Conservation (phyloP, 1,139 yeast genomes). For the Yamadazyma siamensis region DNA sequence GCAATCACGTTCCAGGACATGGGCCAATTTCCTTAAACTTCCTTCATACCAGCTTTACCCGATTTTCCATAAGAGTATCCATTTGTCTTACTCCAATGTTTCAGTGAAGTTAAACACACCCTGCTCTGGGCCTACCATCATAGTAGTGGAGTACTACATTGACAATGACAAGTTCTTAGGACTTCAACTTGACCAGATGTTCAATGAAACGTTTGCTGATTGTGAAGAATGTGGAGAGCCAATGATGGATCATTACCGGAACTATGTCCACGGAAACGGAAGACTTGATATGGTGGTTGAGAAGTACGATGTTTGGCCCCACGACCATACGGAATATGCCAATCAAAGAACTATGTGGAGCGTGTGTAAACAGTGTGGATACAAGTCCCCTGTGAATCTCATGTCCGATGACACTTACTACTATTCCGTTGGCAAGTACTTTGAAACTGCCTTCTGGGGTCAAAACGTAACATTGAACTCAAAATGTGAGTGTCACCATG, state of each 20-base stretch:
- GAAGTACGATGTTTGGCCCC: conserved; percentile 49
- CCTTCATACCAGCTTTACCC: conserved; percentile 46
- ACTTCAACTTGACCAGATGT: conserved; percentile 77
- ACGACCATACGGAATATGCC: conserved; percentile 50
- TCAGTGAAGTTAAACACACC: conserved; percentile 86
- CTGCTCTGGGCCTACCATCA: conserved; percentile 83
- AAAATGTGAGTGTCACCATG: conserved; percentile 58
- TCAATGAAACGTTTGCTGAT: conserved; percentile 58
- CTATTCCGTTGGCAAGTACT: conserved; percentile 87
- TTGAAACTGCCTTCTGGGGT: conserved; percentile 86
- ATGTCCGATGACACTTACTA: conserved; percentile 90
- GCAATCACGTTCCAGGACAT: conserved; percentile 32
- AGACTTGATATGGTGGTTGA: conserved; percentile 78
- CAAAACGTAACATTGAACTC: conserved; percentile 30
- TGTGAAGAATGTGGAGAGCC: conserved; percentile 84
- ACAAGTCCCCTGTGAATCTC: conserved; percentile 74
- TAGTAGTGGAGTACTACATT: conserved; percentile 82
- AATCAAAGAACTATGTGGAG: conserved; percentile 82
- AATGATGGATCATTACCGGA: conserved; percentile 72
- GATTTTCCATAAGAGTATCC: conserved; percentile 67
- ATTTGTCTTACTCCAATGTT: conserved; percentile 76
- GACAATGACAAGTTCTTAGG: conserved; percentile 91
- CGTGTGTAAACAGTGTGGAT: conserved; percentile 75
- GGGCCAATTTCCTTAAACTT: conserved; percentile 39
- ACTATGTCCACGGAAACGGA: conserved; percentile 87